phyloP scores from a whole-genome alignment of 768 basidiomycete species.

The Lentinula edodes region DNA sequence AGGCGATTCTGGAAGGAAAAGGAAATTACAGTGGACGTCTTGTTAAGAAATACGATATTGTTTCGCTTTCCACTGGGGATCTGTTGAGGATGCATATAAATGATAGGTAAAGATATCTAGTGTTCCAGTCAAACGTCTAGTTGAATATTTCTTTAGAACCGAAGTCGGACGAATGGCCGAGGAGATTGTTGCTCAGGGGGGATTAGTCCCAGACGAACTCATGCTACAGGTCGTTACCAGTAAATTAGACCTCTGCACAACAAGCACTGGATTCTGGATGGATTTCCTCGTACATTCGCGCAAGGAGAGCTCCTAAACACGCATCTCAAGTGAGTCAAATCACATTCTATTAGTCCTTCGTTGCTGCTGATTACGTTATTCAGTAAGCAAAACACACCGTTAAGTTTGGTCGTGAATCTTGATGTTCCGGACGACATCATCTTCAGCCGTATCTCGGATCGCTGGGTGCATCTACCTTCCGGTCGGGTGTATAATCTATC shows the following conservation, averaged over 20 bases:
- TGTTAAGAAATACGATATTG: slow-evolving; percentile 74
- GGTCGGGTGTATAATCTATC: slow-evolving; percentile 88
- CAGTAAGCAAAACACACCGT: slow-evolving; percentile 57
- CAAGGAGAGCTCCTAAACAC: slow-evolving; percentile 78
- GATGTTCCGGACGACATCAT: slow-evolving; percentile 88
- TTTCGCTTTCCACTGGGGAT: slow-evolving; percentile 79
- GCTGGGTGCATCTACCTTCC: slow-evolving; percentile 84
- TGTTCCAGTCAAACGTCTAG: background rate
- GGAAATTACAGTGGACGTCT: slow-evolving; percentile 45
- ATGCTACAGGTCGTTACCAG: slow-evolving; percentile 73
- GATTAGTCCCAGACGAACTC: slow-evolving; percentile 71
- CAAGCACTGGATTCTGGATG: slow-evolving; percentile 90
- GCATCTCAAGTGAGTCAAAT: slow-evolving; percentile 54
- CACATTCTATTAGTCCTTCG: background rate
- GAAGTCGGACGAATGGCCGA: slow-evolving; percentile 71
- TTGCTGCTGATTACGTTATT: background rate
- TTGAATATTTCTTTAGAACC: slow-evolving; percentile 34
- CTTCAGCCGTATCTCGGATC: slow-evolving; percentile 79
- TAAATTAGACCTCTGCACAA: slow-evolving; percentile 63
- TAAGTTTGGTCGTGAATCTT: slow-evolving; percentile 81
- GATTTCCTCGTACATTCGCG: slow-evolving; percentile 85
- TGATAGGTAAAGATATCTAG: slow-evolving; percentile 37
- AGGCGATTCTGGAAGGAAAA: too few species aligned
- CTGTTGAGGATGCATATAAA: slow-evolving; percentile 80
- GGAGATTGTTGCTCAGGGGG: slow-evolving; percentile 73